These are phyloP conservation scores for Penicillium sp. DNA, from an alignment of 2,329 filamentous ascomycete genomes.

Conservation along the genomic window DNA sequence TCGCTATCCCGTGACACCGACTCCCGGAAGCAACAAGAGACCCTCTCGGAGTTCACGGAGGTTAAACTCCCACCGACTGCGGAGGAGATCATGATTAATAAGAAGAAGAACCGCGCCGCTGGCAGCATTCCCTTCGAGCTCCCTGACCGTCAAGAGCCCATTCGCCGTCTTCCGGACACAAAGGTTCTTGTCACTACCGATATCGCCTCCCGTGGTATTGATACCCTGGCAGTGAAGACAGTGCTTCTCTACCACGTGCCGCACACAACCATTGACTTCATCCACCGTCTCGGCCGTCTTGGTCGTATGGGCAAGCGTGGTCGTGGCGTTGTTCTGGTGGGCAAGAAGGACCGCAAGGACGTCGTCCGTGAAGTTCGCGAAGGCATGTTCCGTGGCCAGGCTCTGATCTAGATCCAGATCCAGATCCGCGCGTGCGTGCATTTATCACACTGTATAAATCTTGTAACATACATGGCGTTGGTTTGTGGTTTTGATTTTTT, in stretches of 20 bases:
- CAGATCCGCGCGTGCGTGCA: not conserved
- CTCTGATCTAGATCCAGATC: conserved; percentile 59
- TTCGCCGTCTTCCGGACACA: conserved; percentile 66
- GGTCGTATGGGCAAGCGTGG: conserved; percentile 91
- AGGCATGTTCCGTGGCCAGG: conserved; percentile 80
- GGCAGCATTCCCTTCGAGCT: conserved; percentile 45
- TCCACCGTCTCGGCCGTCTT: conserved; percentile 87
- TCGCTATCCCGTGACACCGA: conserved; percentile 82
- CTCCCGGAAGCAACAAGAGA: conserved; percentile 73
- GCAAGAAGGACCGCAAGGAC: conserved; percentile 84
- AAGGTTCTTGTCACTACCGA: conserved; percentile 95
- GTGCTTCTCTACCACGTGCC: conserved; percentile 97
- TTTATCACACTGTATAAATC: conserved; percentile 15
- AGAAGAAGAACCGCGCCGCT: conserved; percentile 32
- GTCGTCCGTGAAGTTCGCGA: conserved; percentile 89
- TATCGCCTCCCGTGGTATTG: conserved; percentile 86
- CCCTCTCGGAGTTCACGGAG: conserved; percentile 71
- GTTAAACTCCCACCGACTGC: conserved; percentile 38
- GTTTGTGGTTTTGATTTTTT: conserved; percentile 10
- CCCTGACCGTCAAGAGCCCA: conserved; percentile 35
- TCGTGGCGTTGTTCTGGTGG: conserved; percentile 84
- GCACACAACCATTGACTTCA: conserved; percentile 96
- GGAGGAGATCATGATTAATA: conserved; percentile 35
- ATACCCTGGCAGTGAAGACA: conserved; percentile 85
- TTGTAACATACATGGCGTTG: conserved; percentile 25